These are phyloP conservation scores for Porogramme epimiltina DNA, from an alignment of 1,284 basidiomycete genomes.

Conservation along the genomic window DNA sequence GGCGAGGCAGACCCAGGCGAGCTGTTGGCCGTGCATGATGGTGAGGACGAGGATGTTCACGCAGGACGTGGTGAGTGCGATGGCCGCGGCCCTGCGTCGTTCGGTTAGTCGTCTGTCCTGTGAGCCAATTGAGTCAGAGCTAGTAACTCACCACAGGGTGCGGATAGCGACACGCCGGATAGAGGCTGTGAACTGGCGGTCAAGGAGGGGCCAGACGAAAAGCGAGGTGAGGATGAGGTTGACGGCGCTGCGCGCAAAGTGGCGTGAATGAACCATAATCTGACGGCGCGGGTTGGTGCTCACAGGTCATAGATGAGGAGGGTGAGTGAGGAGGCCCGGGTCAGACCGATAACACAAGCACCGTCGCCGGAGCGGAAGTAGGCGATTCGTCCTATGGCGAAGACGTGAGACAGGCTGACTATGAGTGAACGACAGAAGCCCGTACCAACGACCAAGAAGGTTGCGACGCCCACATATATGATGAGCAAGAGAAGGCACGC, in stretches of 20 bases:
- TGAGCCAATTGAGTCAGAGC: too few species aligned
- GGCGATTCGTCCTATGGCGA: slow-evolving; percentile 36
- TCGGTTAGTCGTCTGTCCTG: background rate
- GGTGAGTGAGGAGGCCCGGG: slow-evolving; percentile 39
- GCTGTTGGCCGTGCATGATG: slow-evolving; percentile 47
- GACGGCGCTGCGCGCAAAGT: slow-evolving; percentile 32
- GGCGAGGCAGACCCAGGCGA: slow-evolving; percentile 56
- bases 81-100: slow-evolving; percentile 40
- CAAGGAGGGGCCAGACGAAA: slow-evolving; percentile 49
- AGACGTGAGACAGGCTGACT: background rate
- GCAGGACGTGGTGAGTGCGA: slow-evolving; percentile 43
- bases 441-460: slow-evolving; percentile 37
- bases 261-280: too few species aligned
- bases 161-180: slow-evolving; percentile 39
- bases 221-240: slow-evolving; percentile 45
- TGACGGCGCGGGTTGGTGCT: slow-evolving; percentile 18
- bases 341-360: slow-evolving; percentile 47
- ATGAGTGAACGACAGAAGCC: background rate
- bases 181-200: slow-evolving; percentile 35
- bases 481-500: slow-evolving; percentile 31
- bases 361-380: slow-evolving; percentile 36
- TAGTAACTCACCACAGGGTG: slow-evolving; percentile 38
- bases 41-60: slow-evolving; percentile 54
- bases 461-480: slow-evolving; percentile 35
- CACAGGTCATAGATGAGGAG: slow-evolving; percentile 45